phyloP scores from a whole-genome alignment of 768 basidiomycete genomes.

The Coprinopsis strossmayeri region DNA sequence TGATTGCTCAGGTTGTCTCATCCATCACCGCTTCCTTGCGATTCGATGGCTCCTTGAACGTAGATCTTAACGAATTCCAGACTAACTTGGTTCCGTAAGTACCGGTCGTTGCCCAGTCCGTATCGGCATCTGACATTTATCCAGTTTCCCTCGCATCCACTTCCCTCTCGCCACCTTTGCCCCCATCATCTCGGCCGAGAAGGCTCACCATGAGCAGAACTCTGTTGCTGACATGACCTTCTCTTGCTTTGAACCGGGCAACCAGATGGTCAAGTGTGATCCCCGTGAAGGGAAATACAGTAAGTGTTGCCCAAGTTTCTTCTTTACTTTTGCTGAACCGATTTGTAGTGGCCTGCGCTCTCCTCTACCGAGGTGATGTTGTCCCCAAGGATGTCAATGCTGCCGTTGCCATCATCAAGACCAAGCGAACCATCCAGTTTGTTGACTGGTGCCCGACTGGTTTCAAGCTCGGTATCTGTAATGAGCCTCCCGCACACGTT shows the following conservation, averaged over 20 bases:
- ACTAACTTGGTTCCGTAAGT: constrained; percentile 96
- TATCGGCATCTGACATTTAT: constrained; percentile 9
- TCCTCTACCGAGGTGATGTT: constrained; percentile 93
- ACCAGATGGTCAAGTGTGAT: constrained; percentile 95
- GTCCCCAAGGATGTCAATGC: constrained; percentile 94
- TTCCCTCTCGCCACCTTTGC: constrained; percentile 97
- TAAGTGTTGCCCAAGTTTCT: constrained; percentile 29
- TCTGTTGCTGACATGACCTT: constrained; percentile 98
- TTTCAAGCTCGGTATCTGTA: constrained; percentile 97
- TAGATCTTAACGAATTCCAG: constrained; percentile 97
- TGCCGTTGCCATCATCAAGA: constrained; percentile 92
- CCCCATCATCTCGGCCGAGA: constrained; percentile 91
- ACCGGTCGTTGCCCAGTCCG: background rate
- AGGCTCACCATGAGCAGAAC: constrained; percentile 95
- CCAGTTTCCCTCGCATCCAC: constrained; percentile 94
- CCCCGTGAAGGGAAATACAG: constrained; percentile 99
- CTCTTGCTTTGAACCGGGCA: constrained; percentile 93
- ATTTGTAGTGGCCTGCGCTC: constrained; percentile 74
- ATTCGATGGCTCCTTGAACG: constrained; percentile 96
- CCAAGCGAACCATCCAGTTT: constrained; percentile 96
- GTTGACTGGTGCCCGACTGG: constrained; percentile 99
- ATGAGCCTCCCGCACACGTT: constrained; percentile 87
- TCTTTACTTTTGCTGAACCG: constrained; percentile 12
- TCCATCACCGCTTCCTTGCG: constrained; percentile 95
- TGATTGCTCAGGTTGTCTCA: constrained; percentile 98